A percentile compares a stretch with the other conserved stretches of the same genome.
Conservation (phyloP, 345 rosid species). For the Syzygium aromaticum region DNA sequence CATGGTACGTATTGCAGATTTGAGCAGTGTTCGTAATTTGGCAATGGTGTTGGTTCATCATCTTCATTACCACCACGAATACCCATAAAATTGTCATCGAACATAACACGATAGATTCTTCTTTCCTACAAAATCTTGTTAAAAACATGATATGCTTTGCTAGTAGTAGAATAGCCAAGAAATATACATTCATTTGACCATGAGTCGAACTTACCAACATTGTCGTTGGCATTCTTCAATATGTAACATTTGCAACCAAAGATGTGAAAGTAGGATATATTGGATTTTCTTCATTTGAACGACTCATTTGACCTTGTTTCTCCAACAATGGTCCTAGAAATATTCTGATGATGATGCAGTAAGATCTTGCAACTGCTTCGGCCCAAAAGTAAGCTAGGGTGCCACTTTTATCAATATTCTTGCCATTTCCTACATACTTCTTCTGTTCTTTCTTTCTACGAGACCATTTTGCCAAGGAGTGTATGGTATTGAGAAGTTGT, state of each 20-base stretch:
- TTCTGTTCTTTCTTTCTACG: too few relatives aligned
- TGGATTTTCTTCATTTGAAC: neutral
- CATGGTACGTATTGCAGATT: too few relatives aligned
- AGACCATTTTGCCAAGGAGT: too few relatives aligned
- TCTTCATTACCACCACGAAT: neutral
- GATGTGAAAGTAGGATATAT: neutral
- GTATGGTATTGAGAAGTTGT: too few relatives aligned
- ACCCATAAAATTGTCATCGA: neutral
- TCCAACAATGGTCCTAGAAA: fast-evolving
- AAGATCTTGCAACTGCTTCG: too few relatives aligned
- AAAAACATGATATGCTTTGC: neutral
- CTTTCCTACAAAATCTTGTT: too few relatives aligned
- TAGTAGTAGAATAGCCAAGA: too few relatives aligned
- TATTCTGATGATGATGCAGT: fast-evolving
- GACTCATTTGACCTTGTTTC: too few relatives aligned
- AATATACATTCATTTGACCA: neutral
- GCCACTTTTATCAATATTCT: neutral
- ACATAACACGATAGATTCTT: neutral
- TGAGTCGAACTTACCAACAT: neutral
- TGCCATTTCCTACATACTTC: neutral
- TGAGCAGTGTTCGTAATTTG: too few relatives aligned
- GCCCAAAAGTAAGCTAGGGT: neutral
- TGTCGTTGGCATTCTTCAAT: too few relatives aligned
- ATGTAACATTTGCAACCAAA: neutral
- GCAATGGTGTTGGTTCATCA: too few relatives aligned